Percentiles rank a stretch among this genome's conserved stretches.
Conservation (phyloP, 805 yeast genomes). For the Wickerhamomyces alni region DNA sequence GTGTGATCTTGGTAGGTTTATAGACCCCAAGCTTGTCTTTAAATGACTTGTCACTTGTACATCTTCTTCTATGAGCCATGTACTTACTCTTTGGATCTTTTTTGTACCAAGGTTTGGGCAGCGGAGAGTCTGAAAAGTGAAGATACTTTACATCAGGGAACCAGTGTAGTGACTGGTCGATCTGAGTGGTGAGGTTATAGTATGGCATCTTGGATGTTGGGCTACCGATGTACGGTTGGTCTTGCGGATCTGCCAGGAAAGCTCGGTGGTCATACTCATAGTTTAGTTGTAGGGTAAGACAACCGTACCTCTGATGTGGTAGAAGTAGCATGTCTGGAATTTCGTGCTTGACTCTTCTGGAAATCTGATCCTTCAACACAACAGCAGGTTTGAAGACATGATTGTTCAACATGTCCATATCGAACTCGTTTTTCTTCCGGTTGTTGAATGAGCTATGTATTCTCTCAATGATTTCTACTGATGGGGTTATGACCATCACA, state of each 20-base stretch:
- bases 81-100: slow-evolving; percentile 7
- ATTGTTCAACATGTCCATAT: slow-evolving; percentile 47
- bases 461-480: slow-evolving; percentile 17
- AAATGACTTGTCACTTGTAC: slow-evolving; percentile 12
- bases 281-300: slow-evolving; percentile 44
- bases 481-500: slow-evolving; percentile 58
- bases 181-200: slow-evolving; percentile 9
- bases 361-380: slow-evolving; percentile 11
- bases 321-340: slow-evolving; percentile 29
- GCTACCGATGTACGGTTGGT: slow-evolving; percentile 26
- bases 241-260: slow-evolving; percentile 38
- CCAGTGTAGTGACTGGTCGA: slow-evolving; percentile 9
- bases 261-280: slow-evolving; percentile 30
- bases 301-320: slow-evolving; percentile 46
- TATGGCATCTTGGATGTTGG: slow-evolving; percentile 13
- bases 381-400: slow-evolving; percentile 25
- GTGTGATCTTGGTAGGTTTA: slow-evolving; percentile 1
- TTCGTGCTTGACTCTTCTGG: slow-evolving; percentile 3
- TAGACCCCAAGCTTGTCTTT: slow-evolving; percentile 1
- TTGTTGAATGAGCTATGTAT: slow-evolving; percentile 19
- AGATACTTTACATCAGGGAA: slow-evolving; percentile 35
- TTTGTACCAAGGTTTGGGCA: slow-evolving; percentile 58
- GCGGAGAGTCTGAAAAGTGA: slow-evolving; percentile 63
- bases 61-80: slow-evolving; percentile 13
- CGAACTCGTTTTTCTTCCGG: slow-evolving; percentile 35